A percentile compares a stretch with the other conserved stretches of the same genome.
phyloP scores from a whole-genome alignment of 257 asterid species.

The Jaltomata sinuosa region DNA sequence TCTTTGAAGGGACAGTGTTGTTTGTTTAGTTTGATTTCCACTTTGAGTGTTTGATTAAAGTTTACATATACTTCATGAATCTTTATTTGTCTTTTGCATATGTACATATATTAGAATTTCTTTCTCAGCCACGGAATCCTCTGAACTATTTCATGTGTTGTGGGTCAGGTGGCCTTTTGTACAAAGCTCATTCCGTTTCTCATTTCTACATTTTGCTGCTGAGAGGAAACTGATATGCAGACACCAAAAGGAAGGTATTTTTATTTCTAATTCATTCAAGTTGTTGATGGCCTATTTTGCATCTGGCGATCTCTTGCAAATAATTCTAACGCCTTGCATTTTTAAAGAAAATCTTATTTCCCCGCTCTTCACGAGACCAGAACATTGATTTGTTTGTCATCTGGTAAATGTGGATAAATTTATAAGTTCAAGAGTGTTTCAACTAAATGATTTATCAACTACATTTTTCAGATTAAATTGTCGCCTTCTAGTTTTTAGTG shows the following conservation, averaged over 20 bases:
- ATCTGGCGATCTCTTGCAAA: not conserved
- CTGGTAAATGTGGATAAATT: not conserved
- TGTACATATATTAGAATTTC: not conserved
- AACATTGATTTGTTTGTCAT: not conserved
- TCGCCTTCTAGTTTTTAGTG: not conserved
- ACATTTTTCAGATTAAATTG: not conserved
- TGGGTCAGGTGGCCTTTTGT: constrained; percentile 49
- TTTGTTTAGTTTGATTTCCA: constrained; percentile 22
- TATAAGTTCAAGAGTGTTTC: not conserved
- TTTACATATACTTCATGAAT: constrained; percentile 12
- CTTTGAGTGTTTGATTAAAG: constrained; percentile 24
- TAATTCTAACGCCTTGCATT: not conserved
- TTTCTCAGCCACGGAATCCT: constrained; percentile 26
- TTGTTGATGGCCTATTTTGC: not conserved
- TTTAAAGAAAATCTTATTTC: not conserved
- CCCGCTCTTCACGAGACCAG: not conserved
- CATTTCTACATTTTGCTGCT: constrained; percentile 15
- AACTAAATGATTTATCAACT: not conserved
- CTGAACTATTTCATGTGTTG: constrained; percentile 40
- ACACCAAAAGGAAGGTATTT: constrained; percentile 71
- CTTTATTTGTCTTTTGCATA: constrained; percentile 15
- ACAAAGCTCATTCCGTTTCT: constrained; percentile 12
- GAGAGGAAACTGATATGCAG: constrained; percentile 49
- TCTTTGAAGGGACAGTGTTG: constrained; percentile 66
- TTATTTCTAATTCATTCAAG: not conserved